Base-by-base conservation (phyloP, 305 asterid genomes). In the Solanum hybrid region DNA sequence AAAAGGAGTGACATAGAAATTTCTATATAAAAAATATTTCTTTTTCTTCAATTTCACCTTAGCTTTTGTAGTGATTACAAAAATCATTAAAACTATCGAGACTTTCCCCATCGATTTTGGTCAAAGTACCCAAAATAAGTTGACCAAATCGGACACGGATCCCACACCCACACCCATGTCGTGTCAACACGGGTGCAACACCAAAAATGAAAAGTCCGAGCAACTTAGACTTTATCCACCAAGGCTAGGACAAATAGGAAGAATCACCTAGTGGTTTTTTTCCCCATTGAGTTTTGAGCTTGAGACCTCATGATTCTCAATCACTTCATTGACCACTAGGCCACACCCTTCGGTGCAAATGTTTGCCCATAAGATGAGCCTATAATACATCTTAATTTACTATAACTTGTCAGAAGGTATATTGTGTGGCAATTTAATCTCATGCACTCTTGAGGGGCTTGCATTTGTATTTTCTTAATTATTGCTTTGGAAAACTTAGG, bases 271-370 rank as follows among this genome's bases (percentile, higher is more conserved):
- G 24, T 57, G 69, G 18, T 57, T 57, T 57, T 57, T 57, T 4
- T 18, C 0, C 9, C n/a, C 0, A 57, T 0, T 57, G 11, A 6
- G 0, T 57, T 57, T 57, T 57, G 69, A 57, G 18, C 0, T 1
- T 57, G 0, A 57, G 4, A 57, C 69, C 69, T 57, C 0, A 18
- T 11, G 11, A 2, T 6, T 57, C 24, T 57, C 69, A 57, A 57
- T 4, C 11, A 57, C 69, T 57, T 18, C 24, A 57, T 57, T 57
- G 69, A 0, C 24, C 0, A 57, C 24, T 18, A 57, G 69, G 24
- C 24, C 69, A 6, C 69, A 57, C 24, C n/a, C 69, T 6, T 57
- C 24, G 11, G 11, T 57, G 24, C 0, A 0, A 67, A 67, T 67
- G 74, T n/a, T 67, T 67, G 31, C n/a, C 75, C 75, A 4, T 67